phyloP scores from a whole-genome alignment of 2,329 filamentous ascomycete species.

The Pseudogymnoascus sp. region DNA sequence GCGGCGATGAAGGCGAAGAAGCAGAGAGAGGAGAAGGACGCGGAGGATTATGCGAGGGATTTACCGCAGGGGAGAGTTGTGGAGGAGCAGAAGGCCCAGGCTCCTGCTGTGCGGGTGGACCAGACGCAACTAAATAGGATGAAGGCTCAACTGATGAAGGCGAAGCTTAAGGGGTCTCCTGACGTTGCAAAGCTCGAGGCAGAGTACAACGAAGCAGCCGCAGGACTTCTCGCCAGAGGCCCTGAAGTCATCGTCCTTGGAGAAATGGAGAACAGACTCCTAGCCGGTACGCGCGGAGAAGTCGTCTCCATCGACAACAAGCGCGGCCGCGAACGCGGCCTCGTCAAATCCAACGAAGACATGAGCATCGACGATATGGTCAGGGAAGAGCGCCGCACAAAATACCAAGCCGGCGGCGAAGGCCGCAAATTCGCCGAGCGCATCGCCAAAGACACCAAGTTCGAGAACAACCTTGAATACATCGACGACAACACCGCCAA shows the following conservation, averaged over 20 bases:
- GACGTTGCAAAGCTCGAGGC: conserved; percentile 71
- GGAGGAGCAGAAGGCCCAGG: conserved; percentile 43
- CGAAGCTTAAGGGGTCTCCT: conserved; percentile 72
- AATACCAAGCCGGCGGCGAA: conserved; percentile 69
- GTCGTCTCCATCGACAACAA: conserved; percentile 72
- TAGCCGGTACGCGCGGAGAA: conserved; percentile 67
- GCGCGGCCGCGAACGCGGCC: conserved; percentile 74
- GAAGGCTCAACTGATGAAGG: conserved; percentile 92
- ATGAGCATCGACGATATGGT: conserved; percentile 98
- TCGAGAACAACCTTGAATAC: conserved; percentile 88
- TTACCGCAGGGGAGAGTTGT: conserved; percentile 51
- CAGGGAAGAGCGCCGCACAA: conserved; percentile 81
- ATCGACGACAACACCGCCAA: conserved; percentile 94
- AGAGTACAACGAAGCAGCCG: conserved; percentile 72
- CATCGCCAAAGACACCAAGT: conserved; percentile 88
- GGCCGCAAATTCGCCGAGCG: conserved; percentile 78
- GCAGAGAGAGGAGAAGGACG: conserved; percentile 32
- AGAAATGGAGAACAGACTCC: conserved; percentile 81
- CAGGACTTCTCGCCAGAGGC: conserved; percentile 50
- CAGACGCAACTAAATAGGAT: conserved; percentile 79
- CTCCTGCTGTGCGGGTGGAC: conserved; percentile 51
- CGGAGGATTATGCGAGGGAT: conserved; percentile 26
- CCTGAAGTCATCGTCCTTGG: conserved; percentile 71
- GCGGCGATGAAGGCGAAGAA: conserved; percentile 46
- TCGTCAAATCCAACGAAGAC: conserved; percentile 84